Conservation (phyloP, 768 basidiomycete genomes). For the Podaxis sp. region DNA sequence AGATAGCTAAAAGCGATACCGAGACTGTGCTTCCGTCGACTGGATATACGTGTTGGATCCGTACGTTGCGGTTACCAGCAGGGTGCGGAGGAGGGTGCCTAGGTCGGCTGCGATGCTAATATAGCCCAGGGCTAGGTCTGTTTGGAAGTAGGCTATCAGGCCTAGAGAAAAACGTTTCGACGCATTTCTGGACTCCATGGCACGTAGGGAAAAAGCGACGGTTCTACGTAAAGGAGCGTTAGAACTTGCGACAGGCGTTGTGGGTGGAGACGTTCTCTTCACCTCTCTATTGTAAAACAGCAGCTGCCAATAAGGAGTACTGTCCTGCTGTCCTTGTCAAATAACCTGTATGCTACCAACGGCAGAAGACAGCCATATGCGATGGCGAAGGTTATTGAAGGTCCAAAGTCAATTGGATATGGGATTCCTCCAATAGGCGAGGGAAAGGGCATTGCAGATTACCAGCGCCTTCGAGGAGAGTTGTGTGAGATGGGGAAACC, state of each 20-base stretch:
- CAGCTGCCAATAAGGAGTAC: slow-evolving; percentile 28
- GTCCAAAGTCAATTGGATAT: slow-evolving; percentile 30
- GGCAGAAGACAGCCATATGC: slow-evolving; percentile 32
- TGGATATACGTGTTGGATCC: slow-evolving; percentile 13
- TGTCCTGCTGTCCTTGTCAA: slow-evolving; percentile 27
- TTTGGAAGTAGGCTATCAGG: slow-evolving; percentile 13
- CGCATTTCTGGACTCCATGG: slow-evolving; percentile 15
- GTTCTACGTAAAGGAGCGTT: slow-evolving; percentile 13
- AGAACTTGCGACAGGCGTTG: not conserved
- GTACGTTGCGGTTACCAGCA: slow-evolving; percentile 14
- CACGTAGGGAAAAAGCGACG: slow-evolving; percentile 22
- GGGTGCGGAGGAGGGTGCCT: slow-evolving; percentile 7
- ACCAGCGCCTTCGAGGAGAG: not conserved
- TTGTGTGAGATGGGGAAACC: not conserved
- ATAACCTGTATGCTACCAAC: slow-evolving; percentile 26
- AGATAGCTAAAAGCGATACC: slow-evolving; percentile 18
- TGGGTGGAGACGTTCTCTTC: not conserved
- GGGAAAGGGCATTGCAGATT: slow-evolving; percentile 25
- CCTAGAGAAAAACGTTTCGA: slow-evolving; percentile 12
- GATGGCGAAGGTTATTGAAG: slow-evolving; percentile 33
- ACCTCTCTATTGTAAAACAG: slow-evolving; percentile 34
- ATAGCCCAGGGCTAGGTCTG: slow-evolving; percentile 13
- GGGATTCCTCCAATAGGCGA: slow-evolving; percentile 35
- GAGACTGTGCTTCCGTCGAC: slow-evolving; percentile 14
- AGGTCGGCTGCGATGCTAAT: slow-evolving; percentile 14